phyloP scores from a whole-genome alignment of 805 yeast species.

The Ogataea ganodermae region DNA sequence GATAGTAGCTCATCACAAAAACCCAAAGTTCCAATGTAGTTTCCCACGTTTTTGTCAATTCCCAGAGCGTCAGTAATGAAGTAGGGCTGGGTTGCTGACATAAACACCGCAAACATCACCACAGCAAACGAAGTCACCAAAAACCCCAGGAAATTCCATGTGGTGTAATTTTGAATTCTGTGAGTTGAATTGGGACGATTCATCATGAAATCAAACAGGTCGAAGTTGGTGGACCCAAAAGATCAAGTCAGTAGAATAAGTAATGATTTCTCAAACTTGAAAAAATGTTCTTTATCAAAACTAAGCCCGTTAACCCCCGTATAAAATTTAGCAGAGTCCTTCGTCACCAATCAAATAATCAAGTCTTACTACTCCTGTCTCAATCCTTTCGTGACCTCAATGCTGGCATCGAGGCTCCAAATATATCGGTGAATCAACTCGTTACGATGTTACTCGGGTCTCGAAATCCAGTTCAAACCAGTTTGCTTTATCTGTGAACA shows the following conservation, averaged over 20 bases:
- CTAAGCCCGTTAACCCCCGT: background rate
- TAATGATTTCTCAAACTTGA: too few relatives aligned
- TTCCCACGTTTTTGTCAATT: slow-evolving; percentile 38
- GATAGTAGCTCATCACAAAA: slow-evolving; percentile 62
- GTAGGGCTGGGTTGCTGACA: slow-evolving; percentile 34
- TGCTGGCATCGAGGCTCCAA: too few relatives aligned
- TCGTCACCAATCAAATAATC: too few relatives aligned
- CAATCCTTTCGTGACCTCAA: too few relatives aligned
- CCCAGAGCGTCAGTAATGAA: slow-evolving; percentile 36
- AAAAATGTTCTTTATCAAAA: background rate
- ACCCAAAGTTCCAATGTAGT: slow-evolving; percentile 50
- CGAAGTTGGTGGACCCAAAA: background rate
- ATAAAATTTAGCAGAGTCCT: background rate
- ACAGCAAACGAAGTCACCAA: slow-evolving; percentile 24
- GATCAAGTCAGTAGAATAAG: too few relatives aligned
- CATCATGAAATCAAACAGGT: background rate
- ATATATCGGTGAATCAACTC: too few relatives aligned
- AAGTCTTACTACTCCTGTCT: too few relatives aligned
- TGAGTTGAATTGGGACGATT: slow-evolving; percentile 4
- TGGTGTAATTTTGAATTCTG: slow-evolving; percentile 25
- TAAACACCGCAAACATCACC: slow-evolving; percentile 33
- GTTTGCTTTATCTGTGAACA: background rate
- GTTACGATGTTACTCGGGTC: too few relatives aligned
- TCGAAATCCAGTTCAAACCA: too few relatives aligned
- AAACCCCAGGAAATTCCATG: slow-evolving; percentile 30